These are phyloP conservation scores for Phytophthora sp. DNA, from an alignment of 352 stramenopile genomes.

Conservation along the genomic window DNA sequence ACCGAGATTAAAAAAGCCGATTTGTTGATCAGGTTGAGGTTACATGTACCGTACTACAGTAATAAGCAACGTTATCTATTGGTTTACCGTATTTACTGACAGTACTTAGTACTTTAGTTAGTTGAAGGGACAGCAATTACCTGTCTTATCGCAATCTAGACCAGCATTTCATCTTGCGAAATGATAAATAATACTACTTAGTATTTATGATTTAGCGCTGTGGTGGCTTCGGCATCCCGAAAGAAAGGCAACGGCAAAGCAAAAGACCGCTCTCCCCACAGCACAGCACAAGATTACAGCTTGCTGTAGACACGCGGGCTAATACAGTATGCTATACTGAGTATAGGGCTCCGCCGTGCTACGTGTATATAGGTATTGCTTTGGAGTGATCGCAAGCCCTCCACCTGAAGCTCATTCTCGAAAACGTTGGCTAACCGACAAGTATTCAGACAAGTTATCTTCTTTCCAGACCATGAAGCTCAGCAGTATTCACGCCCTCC, in stretches of 20 bases:
- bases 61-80: too few species aligned
- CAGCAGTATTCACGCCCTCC: conserved; percentile 19
- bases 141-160: too few species aligned
- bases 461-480: conserved; percentile 16
- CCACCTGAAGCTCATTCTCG: conserved; percentile 23
- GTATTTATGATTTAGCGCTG: too few species aligned
- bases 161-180: conserved; percentile 18
- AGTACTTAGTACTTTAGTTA: too few species aligned
- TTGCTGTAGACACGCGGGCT: too few species aligned
- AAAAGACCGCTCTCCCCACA: neutral
- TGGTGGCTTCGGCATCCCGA: neutral
- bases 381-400: neutral
- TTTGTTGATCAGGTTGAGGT: neutral
- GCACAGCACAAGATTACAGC: conserved; percentile 24
- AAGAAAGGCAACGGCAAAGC: conserved; percentile 18
- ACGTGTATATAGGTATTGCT: too few species aligned
- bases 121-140: too few species aligned
- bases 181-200: too few species aligned
- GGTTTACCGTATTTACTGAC: too few species aligned
- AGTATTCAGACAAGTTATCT: neutral
- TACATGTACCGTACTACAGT: too few species aligned
- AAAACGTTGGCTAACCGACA: conserved; percentile 17
- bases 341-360: too few species aligned
- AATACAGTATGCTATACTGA: too few species aligned
- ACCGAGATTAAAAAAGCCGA: neutral